A percentile compares a stretch with the other conserved stretches of the same genome.
These are phyloP conservation scores for Aspergillus chevalieri DNA, from an alignment of 2,329 filamentous ascomycete genomes.

Conservation along the genomic window DNA sequence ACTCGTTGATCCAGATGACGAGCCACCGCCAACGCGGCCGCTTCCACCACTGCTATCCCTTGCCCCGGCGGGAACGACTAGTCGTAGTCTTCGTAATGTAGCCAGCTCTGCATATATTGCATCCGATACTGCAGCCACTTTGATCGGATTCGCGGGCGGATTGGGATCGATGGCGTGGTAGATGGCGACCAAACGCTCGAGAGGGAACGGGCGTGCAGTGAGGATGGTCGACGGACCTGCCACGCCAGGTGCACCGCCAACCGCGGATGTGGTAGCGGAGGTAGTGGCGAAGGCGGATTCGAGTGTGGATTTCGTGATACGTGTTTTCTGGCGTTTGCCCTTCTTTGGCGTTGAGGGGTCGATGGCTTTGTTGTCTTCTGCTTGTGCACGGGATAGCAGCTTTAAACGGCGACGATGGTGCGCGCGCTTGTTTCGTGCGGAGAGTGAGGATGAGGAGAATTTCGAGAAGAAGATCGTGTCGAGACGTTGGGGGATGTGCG, in stretches of 20 bases:
- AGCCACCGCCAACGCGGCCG: conserved; percentile 17
- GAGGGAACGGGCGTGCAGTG: conserved; percentile 37
- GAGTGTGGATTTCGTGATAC: conserved; percentile 37
- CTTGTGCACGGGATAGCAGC: conserved; percentile 33
- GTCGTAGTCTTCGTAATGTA: conserved; percentile 40
- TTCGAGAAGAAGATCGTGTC: conserved; percentile 48
- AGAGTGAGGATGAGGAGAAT: conserved; percentile 39
- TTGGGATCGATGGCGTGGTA: conserved; percentile 44
- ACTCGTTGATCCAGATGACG: conserved; percentile 15
- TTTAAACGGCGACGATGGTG: conserved; percentile 39
- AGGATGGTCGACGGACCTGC: conserved; percentile 35
- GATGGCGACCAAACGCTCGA: conserved; percentile 44
- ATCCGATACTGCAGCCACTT: conserved; percentile 35
- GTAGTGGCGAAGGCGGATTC: conserved; percentile 35
- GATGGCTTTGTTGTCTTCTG: conserved; percentile 27
- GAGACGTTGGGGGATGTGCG: conserved; percentile 41
- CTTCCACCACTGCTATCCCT: conserved; percentile 22
- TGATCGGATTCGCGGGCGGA: conserved; percentile 34
- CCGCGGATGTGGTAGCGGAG: conserved; percentile 31
- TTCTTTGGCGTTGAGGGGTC: conserved; percentile 26
- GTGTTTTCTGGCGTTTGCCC: conserved; percentile 31
- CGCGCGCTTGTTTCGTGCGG: conserved; percentile 39
- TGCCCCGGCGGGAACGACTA: conserved; percentile 39
- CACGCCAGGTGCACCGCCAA: conserved; percentile 23
- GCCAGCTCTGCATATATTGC: conserved; percentile 41